Percentiles rank a stretch among this genome's conserved stretches.
Conservation (phyloP, 305 asterid genomes). For the Coffea humblotiana region DNA sequence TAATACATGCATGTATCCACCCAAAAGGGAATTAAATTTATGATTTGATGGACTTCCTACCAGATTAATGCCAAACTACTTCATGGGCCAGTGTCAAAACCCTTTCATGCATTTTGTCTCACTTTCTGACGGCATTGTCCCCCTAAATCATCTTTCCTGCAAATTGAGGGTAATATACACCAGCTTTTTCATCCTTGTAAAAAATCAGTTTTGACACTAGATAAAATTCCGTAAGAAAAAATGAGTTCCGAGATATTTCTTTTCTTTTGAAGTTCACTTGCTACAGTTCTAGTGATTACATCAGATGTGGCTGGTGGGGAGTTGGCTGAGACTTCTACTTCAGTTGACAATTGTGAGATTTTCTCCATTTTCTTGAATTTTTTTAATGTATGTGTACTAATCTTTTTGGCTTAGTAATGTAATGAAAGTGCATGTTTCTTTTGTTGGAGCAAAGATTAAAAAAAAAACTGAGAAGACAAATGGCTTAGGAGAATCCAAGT, state of each 20-base stretch:
- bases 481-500: conserved; percentile 7
- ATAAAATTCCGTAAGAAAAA: not conserved
- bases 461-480: conserved; percentile 2
- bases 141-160: not conserved
- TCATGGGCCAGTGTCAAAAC: too few relatives aligned
- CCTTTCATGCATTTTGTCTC: too few relatives aligned
- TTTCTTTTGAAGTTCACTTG: conserved; percentile 8
- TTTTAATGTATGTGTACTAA: not conserved
- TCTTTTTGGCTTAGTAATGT: too few relatives aligned
- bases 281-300: conserved; percentile 13
- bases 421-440: not conserved
- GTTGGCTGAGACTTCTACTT: conserved; percentile 8
- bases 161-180: not conserved
- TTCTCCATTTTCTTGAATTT: too few relatives aligned
- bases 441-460: not conserved
- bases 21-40: too few relatives aligned
- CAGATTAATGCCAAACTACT: too few relatives aligned
- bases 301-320: conserved; percentile 16
- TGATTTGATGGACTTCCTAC: too few relatives aligned
- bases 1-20: too few relatives aligned
- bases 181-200: not conserved
- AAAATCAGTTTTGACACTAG: too few relatives aligned
- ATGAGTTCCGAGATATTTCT: not conserved
- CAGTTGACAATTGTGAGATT: not conserved
- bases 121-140: too few relatives aligned